Percentiles rank a stretch among this genome's conserved stretches.
These are phyloP conservation scores for Nicotiana paniculata DNA, from an alignment of 257 asterid genomes.

Conservation along the genomic window DNA sequence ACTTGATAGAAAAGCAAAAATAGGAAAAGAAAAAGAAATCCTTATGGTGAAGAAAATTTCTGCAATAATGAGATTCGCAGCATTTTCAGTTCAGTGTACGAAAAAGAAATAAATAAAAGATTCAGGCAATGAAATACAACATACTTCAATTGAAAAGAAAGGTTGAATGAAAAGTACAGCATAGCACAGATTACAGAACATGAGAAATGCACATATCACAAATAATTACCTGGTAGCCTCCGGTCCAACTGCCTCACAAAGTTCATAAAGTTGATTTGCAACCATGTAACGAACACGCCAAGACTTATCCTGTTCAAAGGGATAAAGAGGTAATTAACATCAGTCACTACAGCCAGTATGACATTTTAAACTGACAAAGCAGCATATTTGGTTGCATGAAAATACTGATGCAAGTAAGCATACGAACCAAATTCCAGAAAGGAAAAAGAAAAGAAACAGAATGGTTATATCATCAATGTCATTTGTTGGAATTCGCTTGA, in stretches of 20 bases:
- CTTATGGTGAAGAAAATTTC: neutral
- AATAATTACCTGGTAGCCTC: slow-evolving; percentile 33
- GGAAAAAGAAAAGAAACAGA: neutral
- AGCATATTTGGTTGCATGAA: neutral
- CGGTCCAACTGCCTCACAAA: slow-evolving; percentile 45
- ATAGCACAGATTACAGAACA: neutral
- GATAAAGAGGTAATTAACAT: slow-evolving; percentile 1
- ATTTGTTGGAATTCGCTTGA: neutral
- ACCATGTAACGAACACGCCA: slow-evolving; percentile 46
- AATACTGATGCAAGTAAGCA: neutral
- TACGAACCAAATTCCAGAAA: neutral
- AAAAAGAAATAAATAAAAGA: neutral
- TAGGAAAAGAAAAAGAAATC: neutral
- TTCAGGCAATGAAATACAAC: neutral
- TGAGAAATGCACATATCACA: neutral
- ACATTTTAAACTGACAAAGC: neutral
- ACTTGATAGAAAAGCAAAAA: neutral
- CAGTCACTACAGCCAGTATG: neutral
- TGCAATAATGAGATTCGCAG: neutral
- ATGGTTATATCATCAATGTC: neutral
- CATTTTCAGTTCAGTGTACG: neutral
- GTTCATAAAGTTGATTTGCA: slow-evolving; percentile 37
- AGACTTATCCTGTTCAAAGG: slow-evolving; percentile 31
- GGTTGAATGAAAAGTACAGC: neutral
- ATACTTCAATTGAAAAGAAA: neutral